Base-by-base conservation (phyloP, 345 rosid species). In the Ceriops decandra region DNA sequence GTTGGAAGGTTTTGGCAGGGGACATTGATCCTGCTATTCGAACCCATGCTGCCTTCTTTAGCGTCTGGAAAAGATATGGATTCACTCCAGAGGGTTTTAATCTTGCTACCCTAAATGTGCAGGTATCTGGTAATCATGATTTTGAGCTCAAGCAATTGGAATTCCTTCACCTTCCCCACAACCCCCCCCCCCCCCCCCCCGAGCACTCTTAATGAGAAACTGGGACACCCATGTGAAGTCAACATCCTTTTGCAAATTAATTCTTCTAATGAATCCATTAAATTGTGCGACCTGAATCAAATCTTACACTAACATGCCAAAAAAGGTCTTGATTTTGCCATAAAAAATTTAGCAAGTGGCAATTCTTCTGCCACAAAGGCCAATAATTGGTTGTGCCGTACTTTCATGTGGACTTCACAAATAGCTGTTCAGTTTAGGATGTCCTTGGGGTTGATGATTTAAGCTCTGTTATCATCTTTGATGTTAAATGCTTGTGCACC, bases 61-160 rank as follows among this genome's bases (percentile, higher is more conserved):
- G 93, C 42, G 92, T 91, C 65, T 95, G 99, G 99, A 87, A 83
- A 85, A 81, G 85, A 83, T 95, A 88, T 59, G 99, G 99, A 66
- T 91, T 88, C 77, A 95, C 99, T 10, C 97, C 97, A 0, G 99
- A 95, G 80, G 99, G 99, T 66, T 89, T 91, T 74, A 95, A 95
- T 74, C 97, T 95, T 67, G 99, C 96, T 21, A 89, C 97, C 31
- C 74, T 85, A 35, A 82, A 68, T 66, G 82, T 86, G 59, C 93
- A 88, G 90, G 93, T 88, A 84, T 24, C 58, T 52, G 6, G 67
- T 58, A 66, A 57, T 59, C 42, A 8, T 11, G 56, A 64, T 57
- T 47, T 30, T 6, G 33, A 61, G 42, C 17, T 7, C 4, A 46
- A 16, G 9, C 51, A 57, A 31, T 24, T 49, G 5, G 32, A 32